phyloP scores from a whole-genome alignment of 2,329 filamentous ascomycete species.

The Ophiostoma novo-ulmi region DNA sequence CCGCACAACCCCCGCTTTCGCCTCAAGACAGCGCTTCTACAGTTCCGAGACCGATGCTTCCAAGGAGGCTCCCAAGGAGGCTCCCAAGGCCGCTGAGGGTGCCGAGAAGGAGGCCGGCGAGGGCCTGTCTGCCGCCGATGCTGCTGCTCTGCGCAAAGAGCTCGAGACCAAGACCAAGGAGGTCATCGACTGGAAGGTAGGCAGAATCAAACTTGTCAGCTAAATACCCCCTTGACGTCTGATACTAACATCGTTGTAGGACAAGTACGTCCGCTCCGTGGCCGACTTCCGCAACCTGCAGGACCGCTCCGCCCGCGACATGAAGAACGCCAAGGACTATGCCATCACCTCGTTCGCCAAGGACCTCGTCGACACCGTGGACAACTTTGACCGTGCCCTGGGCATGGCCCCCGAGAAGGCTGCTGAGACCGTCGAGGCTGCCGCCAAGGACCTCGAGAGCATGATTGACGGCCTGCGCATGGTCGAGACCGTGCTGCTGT shows the following conservation, averaged over 20 bases:
- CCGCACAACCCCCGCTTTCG: slow-evolving; percentile 18
- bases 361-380: slow-evolving; percentile 89
- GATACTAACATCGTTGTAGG: slow-evolving; percentile 48
- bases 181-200: slow-evolving; percentile 75
- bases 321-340: slow-evolving; percentile 81
- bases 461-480: slow-evolving; percentile 89
- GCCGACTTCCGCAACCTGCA: slow-evolving; percentile 98
- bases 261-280: slow-evolving; percentile 88
- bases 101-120: slow-evolving; percentile 32
- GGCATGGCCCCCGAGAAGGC: slow-evolving; percentile 61
- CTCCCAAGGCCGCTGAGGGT: slow-evolving; percentile 11
- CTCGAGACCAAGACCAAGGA: slow-evolving; percentile 50
- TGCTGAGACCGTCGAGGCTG: slow-evolving; percentile 31
- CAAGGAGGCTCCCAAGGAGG: slow-evolving; percentile 28
- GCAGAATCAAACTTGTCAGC: too few relatives aligned
- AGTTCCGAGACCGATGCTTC: slow-evolving; percentile 41
- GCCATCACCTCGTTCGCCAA: slow-evolving; percentile 93
- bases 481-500: slow-evolving; percentile 85
- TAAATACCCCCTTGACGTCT: too few relatives aligned
- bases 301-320: slow-evolving; percentile 86
- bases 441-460: slow-evolving; percentile 66
- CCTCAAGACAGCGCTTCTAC: slow-evolving; percentile 39
- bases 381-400: slow-evolving; percentile 94
- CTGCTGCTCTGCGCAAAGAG: slow-evolving; percentile 46
- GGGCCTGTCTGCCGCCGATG: slow-evolving; percentile 25